Percentiles rank a stretch among this genome's conserved stretches.
Conservation (phyloP, 1,284 basidiomycete genomes). For the Trichosporon faecale region DNA sequence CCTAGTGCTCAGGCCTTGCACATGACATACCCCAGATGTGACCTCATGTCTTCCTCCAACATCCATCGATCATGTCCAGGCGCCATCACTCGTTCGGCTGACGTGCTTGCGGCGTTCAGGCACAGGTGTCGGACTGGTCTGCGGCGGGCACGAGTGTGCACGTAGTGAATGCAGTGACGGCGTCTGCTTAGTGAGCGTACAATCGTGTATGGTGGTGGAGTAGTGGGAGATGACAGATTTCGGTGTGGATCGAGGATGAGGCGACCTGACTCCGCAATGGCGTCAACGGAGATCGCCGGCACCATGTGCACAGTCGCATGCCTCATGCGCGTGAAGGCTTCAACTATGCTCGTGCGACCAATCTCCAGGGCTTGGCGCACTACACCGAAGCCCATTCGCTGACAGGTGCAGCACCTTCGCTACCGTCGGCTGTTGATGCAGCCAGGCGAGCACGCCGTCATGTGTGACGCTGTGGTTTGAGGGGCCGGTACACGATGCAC, state of each 20-base stretch:
- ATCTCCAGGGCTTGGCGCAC: background rate
- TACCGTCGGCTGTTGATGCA: too few species aligned
- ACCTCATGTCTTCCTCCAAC: background rate
- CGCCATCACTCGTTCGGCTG: background rate
- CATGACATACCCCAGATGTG: background rate
- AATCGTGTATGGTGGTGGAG: background rate
- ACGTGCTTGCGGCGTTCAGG: background rate
- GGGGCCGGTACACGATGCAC: too few species aligned
- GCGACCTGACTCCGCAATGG: background rate
- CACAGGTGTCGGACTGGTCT: background rate
- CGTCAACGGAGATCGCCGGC: constrained; percentile 2
- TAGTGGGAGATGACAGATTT: background rate
- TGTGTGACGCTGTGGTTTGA: too few species aligned
- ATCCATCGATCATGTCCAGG: constrained; percentile 2
- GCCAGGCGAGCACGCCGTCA: too few species aligned
- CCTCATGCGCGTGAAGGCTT: background rate
- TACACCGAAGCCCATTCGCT: background rate
- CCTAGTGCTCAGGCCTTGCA: background rate
- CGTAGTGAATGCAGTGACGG: background rate
- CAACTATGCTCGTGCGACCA: background rate
- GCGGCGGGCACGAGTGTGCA: background rate
- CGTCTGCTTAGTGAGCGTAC: background rate
- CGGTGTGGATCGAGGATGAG: background rate
- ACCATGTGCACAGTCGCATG: background rate
- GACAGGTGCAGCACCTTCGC: background rate